phyloP scores from a whole-genome alignment of 306 rosid species.

The Cajanus cajan region DNA sequence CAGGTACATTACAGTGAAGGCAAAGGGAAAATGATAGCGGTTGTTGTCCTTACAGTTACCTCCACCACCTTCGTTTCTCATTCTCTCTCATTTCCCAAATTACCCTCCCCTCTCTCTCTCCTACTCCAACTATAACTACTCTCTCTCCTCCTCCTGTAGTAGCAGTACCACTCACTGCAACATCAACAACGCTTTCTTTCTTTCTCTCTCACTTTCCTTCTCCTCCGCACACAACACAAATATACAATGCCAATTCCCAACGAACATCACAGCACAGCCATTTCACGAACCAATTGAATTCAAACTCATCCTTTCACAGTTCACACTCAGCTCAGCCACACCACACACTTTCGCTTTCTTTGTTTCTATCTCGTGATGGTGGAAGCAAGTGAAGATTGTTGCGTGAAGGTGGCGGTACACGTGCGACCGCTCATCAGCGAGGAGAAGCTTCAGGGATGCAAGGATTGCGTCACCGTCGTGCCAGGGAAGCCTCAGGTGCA shows the following conservation, averaged over 20 bases:
- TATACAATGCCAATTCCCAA: not conserved
- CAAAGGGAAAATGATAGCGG: constrained; percentile 33
- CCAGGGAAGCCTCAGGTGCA: constrained; percentile 94
- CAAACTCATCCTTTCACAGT: not conserved
- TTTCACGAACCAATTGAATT: not conserved
- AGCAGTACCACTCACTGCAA: constrained; percentile 3
- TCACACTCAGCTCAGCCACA: not conserved
- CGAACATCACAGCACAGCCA: not conserved
- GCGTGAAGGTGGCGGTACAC: constrained; percentile 95
- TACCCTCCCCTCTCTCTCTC: constrained; percentile 31
- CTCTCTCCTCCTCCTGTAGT: constrained; percentile 23
- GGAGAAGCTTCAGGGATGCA: constrained; percentile 94
- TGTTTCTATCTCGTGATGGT: constrained; percentile 18
- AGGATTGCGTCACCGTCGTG: constrained; percentile 91
- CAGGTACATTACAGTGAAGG: constrained; percentile 34
- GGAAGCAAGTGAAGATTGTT: constrained; percentile 92
- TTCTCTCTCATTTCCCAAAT: not conserved
- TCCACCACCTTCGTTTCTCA: not conserved
- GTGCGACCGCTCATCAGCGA: constrained; percentile 90
- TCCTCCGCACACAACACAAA: not conserved
- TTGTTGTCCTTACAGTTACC: constrained; percentile 34
- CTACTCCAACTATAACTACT: constrained; percentile 34
- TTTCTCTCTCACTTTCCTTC: not conserved
- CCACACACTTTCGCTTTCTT: not conserved
- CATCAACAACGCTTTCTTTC: not conserved